phyloP scores from a whole-genome alignment of 352 stramenopile genomes.

The Thalassiosira hispida region DNA sequence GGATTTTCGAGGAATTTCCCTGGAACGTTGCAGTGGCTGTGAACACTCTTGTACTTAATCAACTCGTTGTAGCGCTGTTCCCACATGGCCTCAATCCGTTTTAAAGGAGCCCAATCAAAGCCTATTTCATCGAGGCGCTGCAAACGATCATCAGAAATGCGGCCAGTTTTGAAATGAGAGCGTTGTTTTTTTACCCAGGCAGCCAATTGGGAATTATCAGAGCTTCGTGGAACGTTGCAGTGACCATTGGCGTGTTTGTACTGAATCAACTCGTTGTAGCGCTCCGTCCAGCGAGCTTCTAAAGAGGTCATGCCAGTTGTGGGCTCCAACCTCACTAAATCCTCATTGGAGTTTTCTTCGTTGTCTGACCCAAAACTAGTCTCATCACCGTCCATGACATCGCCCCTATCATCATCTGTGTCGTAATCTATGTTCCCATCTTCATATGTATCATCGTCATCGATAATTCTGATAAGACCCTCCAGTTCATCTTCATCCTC shows the following conservation, averaged over 20 bases:
- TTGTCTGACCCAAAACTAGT: neutral
- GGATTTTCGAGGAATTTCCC: no score
- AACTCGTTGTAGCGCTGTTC: conserved; percentile 4
- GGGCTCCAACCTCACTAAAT: neutral
- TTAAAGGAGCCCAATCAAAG: neutral
- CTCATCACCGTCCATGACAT: neutral
- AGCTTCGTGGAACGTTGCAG: conserved; percentile 63
- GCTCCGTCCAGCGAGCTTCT: neutral
- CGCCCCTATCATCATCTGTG: neutral
- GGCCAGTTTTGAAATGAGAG: conserved; percentile 53
- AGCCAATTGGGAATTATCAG: neutral
- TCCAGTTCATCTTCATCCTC: no score
- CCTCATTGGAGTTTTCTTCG: neutral
- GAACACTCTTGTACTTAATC: conserved; percentile 42
- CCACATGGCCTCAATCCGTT: neutral
- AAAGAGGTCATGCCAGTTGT: neutral
- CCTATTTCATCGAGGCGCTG: conserved; percentile 36
- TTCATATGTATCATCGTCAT: no score
- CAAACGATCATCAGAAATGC: neutral
- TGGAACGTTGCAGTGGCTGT: conserved; percentile 68
- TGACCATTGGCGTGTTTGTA: conserved; percentile 53
- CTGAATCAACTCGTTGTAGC: conserved; percentile 7
- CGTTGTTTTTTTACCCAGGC: conserved; percentile 65
- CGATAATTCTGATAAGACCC: no score
- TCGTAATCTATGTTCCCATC: no score